Percentiles rank a stretch among this genome's conserved stretches.
Evolutionary conservation across 2,329 filamentous ascomycete species (phyloP).

Genomic region (Macrophomina phaseolina): DNA sequence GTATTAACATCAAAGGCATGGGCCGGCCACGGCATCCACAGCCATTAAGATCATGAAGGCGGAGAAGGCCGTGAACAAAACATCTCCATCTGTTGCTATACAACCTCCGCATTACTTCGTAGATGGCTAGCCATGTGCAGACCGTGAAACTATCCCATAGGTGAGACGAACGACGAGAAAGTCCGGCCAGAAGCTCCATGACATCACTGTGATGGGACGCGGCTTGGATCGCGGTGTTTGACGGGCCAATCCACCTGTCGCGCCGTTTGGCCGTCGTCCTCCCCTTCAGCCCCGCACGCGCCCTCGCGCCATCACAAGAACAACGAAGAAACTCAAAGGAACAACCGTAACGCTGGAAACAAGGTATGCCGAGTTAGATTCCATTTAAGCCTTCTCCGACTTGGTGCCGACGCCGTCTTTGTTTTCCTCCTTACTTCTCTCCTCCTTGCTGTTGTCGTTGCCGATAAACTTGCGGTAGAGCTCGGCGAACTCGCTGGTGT

Average conservation of each 20-base stretch:
- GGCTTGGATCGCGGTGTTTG: neutral
- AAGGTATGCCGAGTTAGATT: neutral
- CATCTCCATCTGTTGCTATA: constrained; percentile 17
- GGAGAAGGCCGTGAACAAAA: neutral
- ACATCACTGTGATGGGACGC: constrained; percentile 5
- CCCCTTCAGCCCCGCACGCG: constrained; percentile 2
- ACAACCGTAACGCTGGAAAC: constrained; percentile 8
- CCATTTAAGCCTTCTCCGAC: constrained; percentile 35
- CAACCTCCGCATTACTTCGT: constrained; percentile 18
- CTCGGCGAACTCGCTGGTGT: constrained; percentile 40
- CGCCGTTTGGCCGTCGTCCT: constrained; percentile 3
- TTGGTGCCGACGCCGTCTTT: constrained; percentile 47
- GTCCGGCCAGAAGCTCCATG: neutral
- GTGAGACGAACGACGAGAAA: constrained; percentile 16
- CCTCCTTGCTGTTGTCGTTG: constrained; percentile 38
- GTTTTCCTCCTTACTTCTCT: constrained; percentile 43
- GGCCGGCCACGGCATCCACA: constrained; percentile 7
- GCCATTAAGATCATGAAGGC: constrained; percentile 10
- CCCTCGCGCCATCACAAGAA: constrained; percentile 8
- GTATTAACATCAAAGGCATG: constrained; percentile 18
- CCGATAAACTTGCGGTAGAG: constrained; percentile 39
- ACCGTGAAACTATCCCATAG: constrained; percentile 7
- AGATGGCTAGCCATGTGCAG: constrained; percentile 18
- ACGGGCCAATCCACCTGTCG: constrained; percentile 8
- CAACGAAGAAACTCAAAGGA: neutral